Conservation (phyloP, 306 rosid genomes). For the Cicer judaicum region DNA sequence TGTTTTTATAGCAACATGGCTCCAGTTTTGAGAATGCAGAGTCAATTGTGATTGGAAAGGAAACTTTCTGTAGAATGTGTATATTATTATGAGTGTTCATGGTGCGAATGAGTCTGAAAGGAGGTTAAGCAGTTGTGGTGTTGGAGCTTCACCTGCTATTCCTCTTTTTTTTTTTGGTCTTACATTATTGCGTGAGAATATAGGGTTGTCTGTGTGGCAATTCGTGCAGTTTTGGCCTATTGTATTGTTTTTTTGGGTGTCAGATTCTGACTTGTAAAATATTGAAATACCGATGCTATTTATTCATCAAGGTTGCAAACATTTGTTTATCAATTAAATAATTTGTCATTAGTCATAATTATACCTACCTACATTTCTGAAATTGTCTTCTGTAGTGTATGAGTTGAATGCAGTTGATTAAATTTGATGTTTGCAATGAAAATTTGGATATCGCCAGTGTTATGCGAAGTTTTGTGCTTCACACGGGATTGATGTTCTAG, state of each 20-base stretch:
- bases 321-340: slow-evolving; percentile 32
- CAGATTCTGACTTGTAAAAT: slow-evolving; percentile 47
- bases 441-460: no score
- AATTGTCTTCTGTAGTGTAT: neutral
- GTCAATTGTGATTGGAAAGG: slow-evolving; percentile 63
- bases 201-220: slow-evolving; percentile 67
- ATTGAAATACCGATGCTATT: slow-evolving; percentile 43
- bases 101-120: slow-evolving; percentile 56
- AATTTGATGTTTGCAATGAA: no score
- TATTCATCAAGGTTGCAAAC: slow-evolving; percentile 43
- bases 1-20: slow-evolving; percentile 57
- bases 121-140: slow-evolving; percentile 52
- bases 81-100: slow-evolving; percentile 61
- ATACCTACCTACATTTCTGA: neutral
- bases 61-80: slow-evolving; percentile 68
- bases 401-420: no score
- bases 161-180: slow-evolving; percentile 19
- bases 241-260: slow-evolving; percentile 37
- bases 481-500: no score
- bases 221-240: slow-evolving; percentile 60
- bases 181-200: slow-evolving; percentile 54
- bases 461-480: no score
- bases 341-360: neutral
- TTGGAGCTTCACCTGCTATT: slow-evolving; percentile 46
- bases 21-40: slow-evolving; percentile 63